Percentiles rank a stretch among this genome's conserved stretches.
Evolutionary conservation across 2,329 filamentous ascomycete genomes (phyloP).

Genomic region (Fusarium nygamai): DNA sequence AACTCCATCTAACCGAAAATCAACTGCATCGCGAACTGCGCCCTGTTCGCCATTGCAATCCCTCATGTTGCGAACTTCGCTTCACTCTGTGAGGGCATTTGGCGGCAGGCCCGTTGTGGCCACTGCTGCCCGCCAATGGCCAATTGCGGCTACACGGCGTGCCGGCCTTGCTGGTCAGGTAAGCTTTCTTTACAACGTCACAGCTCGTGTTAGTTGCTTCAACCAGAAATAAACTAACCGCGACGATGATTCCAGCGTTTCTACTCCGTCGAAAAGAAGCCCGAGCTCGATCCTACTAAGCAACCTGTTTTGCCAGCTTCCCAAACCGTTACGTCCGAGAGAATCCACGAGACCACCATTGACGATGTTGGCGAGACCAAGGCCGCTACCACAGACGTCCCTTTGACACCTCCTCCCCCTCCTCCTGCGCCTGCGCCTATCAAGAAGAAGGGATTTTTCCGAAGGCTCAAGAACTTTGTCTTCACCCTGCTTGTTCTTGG

Average conservation of each 20-base stretch:
- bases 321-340: slow-evolving; percentile 61
- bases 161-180: slow-evolving; percentile 46
- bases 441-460: slow-evolving; percentile 72
- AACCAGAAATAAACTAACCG: slow-evolving; percentile 45
- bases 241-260: slow-evolving; percentile 57
- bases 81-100: slow-evolving; percentile 71
- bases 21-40: slow-evolving; percentile 45
- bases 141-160: slow-evolving; percentile 51
- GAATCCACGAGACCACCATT: slow-evolving; percentile 52
- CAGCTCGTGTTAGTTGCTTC: slow-evolving; percentile 30
- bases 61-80: slow-evolving; percentile 75
- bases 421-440: slow-evolving; percentile 49
- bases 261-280: slow-evolving; percentile 66
- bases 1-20: slow-evolving; percentile 47
- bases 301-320: slow-evolving; percentile 63
- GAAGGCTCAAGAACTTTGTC: slow-evolving; percentile 80
- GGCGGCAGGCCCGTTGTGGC: slow-evolving; percentile 64
- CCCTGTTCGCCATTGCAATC: slow-evolving; percentile 58
- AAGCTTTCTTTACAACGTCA: slow-evolving; percentile 51
- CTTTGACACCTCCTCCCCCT: slow-evolving; percentile 45
- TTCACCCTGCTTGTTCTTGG: slow-evolving; percentile 81
- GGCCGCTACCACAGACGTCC: slow-evolving; percentile 51
- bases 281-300: slow-evolving; percentile 59
- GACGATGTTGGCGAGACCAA: slow-evolving; percentile 52
- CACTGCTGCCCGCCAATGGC: slow-evolving; percentile 68